Base-by-base conservation (phyloP, 2,329 filamentous ascomycete genomes). In the Colletotrichum agaves region DNA sequence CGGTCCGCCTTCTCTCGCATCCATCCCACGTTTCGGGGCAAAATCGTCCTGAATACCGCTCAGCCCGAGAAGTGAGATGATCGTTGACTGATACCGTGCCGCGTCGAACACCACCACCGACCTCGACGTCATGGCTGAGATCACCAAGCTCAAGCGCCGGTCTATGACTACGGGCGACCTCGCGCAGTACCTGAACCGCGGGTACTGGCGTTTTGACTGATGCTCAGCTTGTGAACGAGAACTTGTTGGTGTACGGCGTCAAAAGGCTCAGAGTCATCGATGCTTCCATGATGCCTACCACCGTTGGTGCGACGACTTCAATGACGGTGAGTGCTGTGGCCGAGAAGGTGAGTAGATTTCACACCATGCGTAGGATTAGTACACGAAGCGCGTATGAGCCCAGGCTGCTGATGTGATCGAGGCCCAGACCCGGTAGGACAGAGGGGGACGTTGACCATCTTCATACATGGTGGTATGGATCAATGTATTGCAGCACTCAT, bases 51-150 rank as follows among this genome's bases (percentile, higher is more conserved):
- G 23, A 71, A 76, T 61, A 62, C 69, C 0, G 52, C 69, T 2
- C 60, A 73, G 41, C 74, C 73, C 6, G 69, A 72, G 44, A 60
- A 60, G 58, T 6, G 69, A 72, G 53, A 71, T 72, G 21, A 46
- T 75, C 3, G 71, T 75, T 11, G 73, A 75, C 65, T 76, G n/a
- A n/a, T n/a, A 75, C 71, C 71, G 74, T 43, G 72, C 67, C 12
- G 72, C 64, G 3, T 69, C 70, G 3, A 75, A 76, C 68, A 65
- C 71, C 5, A 65, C 71, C 5, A 55, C 74, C 13, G 74, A 75
- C 49, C 50, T 75, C 23, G 71, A 73, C 11, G 61, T 75, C 61
- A 71, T 72, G 62, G 70, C 70, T 1, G 73, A 74, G 63, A 71
- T 72, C 15, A 70, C 74, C 44, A 72, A 71, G 50, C 74, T 73